Base-by-base conservation (phyloP, 306 rosid genomes). In the Vigna radiata region DNA sequence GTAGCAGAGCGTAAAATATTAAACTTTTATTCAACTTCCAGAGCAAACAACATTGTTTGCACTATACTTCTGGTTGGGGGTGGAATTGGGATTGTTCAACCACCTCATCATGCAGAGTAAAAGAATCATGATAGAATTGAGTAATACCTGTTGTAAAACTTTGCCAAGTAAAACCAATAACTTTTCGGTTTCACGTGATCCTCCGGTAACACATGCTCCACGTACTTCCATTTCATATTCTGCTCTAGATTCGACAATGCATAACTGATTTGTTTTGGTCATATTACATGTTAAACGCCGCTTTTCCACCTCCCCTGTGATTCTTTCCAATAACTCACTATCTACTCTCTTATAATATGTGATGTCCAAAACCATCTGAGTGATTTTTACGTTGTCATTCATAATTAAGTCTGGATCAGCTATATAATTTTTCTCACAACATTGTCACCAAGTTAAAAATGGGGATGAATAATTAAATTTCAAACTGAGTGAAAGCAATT, bases 101-200 rank as follows among this genome's bases (percentile, higher is more conserved):
- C 46, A 50, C 36, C 39, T 73, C 53, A 46, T 12, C 37, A 46
- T 15, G 44, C 52, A 16, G 19, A 43, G 48, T 43, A 43, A 11
- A 43, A 11, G 13, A 63, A 49, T 72, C 21, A 21, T 21, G 21
- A 18, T 55, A 21, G 21, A 21, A 21, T 21, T 55, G 65, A 49
- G 66, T 58, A 95, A 70, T 58, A 95, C 98, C 97, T 84, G 87
- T 86, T 84, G 97, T 65, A 95, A 66, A 81, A 95, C 90, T 56
- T 87, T 95, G 71, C 96, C 97, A 62, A 92, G 88, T 62, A 85
- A 74, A 53, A 83, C 83, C 52, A 91, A 69, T 66, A 95, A 75
- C 52, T 90, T 90, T 80, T 90, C 89, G 52, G 82, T 82, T 87
- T 92, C 97, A 76, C 82, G 83, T 41, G 83, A 83, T 65, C 83